Percentiles rank a stretch among this genome's conserved stretches.
These are phyloP conservation scores for Leccinum arenicola DNA, from an alignment of 768 basidiomycete genomes.

Conservation along the genomic window DNA sequence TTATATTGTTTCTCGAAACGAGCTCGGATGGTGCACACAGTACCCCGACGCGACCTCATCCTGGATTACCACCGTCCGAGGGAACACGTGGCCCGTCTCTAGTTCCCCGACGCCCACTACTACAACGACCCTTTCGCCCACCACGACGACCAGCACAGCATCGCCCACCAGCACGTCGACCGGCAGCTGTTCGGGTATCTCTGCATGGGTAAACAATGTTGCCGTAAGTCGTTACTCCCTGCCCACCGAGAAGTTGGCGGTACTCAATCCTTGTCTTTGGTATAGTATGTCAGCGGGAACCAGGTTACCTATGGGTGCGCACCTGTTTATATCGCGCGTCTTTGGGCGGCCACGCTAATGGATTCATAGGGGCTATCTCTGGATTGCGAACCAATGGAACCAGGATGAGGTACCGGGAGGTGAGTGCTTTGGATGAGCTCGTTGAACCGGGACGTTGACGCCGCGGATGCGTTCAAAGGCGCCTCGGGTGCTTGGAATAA, in stretches of 20 bases:
- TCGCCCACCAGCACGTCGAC: slow-evolving; percentile 24
- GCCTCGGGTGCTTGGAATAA: slow-evolving; percentile 55
- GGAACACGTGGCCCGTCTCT: slow-evolving; percentile 34
- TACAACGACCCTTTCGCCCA: neutral
- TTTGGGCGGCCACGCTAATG: too few species aligned
- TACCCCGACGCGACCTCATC: slow-evolving; percentile 38
- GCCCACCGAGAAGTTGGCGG: neutral
- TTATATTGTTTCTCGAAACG: neutral
- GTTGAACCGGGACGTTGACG: neutral
- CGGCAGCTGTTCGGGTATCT: slow-evolving; percentile 39
- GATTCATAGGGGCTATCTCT: slow-evolving; percentile 40
- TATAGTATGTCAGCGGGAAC: slow-evolving; percentile 41
- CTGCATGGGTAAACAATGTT: slow-evolving; percentile 39
- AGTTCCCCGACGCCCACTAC: neutral
- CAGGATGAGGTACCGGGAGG: slow-evolving; percentile 36
- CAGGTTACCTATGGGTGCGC: slow-evolving; percentile 41
- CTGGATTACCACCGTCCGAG: slow-evolving; percentile 41
- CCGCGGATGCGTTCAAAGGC: slow-evolving; percentile 29
- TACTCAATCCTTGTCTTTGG: neutral
- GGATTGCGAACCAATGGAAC: slow-evolving; percentile 50
- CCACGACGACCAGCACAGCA: slow-evolving; percentile 1
- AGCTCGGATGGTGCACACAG: slow-evolving; percentile 8
- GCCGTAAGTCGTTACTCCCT: slow-evolving; percentile 32
- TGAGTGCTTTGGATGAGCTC: neutral
- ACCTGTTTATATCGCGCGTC: too few species aligned